phyloP scores from a whole-genome alignment of 129 eudicot genomes.

The Lonicera japonica region DNA sequence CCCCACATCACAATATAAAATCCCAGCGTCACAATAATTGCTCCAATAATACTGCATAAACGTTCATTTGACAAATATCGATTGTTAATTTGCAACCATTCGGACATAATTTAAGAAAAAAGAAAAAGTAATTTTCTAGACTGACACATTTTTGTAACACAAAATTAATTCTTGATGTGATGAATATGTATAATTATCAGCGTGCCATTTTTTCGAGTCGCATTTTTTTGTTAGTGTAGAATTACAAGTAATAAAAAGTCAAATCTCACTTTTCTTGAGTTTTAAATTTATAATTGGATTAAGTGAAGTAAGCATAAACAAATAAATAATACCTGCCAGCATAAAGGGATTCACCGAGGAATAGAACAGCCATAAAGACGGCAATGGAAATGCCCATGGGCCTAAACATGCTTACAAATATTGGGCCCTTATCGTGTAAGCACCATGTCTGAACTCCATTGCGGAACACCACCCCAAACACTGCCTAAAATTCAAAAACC shows the following conservation, averaged over 20 bases:
- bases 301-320: not conserved
- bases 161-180: too few species aligned
- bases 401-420: conserved; percentile 7
- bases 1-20: conserved; percentile 38
- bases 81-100: too few species aligned
- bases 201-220: too few species aligned
- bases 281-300: not conserved
- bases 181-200: too few species aligned
- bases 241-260: too few species aligned
- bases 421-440: conserved; percentile 1
- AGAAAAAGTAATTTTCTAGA: too few species aligned
- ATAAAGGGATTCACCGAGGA: conserved; percentile 9
- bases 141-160: too few species aligned
- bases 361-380: not conserved
- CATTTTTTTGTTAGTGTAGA: too few species aligned
- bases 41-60: conserved; percentile 28
- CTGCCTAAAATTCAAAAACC: not conserved
- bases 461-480: not conserved
- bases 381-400: conserved; percentile 7
- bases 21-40: conserved; percentile 17
- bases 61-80: too few species aligned
- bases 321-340: not conserved
- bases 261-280: not conserved
- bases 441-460: not conserved
- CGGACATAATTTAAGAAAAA: too few species aligned